A percentile compares a stretch with the other conserved stretches of the same genome.
phyloP scores from a whole-genome alignment of 2,329 filamentous ascomycete species.

The Cercospora zeae-maydis region DNA sequence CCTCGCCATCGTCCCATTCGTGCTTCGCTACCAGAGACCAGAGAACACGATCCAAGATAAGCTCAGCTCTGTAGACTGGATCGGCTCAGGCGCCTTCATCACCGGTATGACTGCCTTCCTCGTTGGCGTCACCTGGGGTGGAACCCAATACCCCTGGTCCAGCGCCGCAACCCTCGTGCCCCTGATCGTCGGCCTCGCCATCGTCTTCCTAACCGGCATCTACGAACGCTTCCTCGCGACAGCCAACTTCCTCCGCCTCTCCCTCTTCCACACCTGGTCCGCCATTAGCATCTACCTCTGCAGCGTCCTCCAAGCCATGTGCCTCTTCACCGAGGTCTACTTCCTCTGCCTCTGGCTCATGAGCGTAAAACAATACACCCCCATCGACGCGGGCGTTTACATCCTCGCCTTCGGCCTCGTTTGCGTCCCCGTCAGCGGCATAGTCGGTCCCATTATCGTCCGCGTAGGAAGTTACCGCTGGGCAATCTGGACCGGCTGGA shows the following conservation, averaged over 20 bases:
- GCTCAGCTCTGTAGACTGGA: constrained; percentile 27
- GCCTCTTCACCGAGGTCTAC: constrained; percentile 38
- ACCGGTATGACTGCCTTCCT: constrained; percentile 28
- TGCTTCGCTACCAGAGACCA: constrained; percentile 50
- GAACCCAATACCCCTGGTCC: constrained; percentile 38
- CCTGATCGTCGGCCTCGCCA: constrained; percentile 34
- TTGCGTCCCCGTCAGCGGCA: constrained; percentile 24
- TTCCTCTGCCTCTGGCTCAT: constrained; percentile 45
- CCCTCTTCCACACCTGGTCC: constrained; percentile 34
- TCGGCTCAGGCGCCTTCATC: constrained; percentile 26
- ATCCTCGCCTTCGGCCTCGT: constrained; percentile 40
- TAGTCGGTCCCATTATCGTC: constrained; percentile 33
- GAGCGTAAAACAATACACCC: constrained; percentile 40
- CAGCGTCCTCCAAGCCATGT: constrained; percentile 32
- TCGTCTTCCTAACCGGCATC: constrained; percentile 28
- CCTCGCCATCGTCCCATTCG: constrained; percentile 40
- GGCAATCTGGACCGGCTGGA: constrained; percentile 29
- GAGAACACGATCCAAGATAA: constrained; percentile 20
- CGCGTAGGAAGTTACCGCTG: constrained; percentile 32
- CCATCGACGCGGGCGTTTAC: constrained; percentile 40
- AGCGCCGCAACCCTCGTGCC: constrained; percentile 37
- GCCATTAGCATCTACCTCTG: constrained; percentile 33
- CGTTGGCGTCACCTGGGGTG: constrained; percentile 38
- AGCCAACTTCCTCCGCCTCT: constrained; percentile 31
- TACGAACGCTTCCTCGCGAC: constrained; percentile 28